Base-by-base conservation (phyloP, 306 rosid genomes). In the Amphicarpaea edgeworthii region DNA sequence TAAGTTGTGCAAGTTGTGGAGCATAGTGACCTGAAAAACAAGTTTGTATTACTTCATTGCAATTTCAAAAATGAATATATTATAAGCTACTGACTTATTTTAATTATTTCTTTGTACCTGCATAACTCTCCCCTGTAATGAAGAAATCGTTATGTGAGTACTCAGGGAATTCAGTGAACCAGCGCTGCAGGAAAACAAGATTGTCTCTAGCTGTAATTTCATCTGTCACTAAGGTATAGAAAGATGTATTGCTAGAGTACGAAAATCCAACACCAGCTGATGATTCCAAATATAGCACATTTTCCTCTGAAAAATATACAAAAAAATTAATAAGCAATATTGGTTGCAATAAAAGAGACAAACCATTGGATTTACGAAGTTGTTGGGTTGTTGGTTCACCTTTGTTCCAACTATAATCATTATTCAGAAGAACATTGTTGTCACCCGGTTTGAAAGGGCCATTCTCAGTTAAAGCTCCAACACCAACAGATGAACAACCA, bases 251-350 rank as follows among this genome's bases (percentile, higher is more conserved):
- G 19, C 50, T 26, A 14, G 93, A 87, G 84, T 85, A 91, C 12
- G 96, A 88, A 86, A 91, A 91, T 43, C 96, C 93, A 84, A 91
- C 96, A 57, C 93, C 91, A 6, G 91, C 96, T 0, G 93, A 91
- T 24, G 93, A 83, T 26, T 91, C 96, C 84, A 88, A 42, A 54
- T 91, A 87, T 6, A 91, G n/a, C 73, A 91, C 45, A 47, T 88
- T 91, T 46, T 90, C 96, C 76, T 20, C 96, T 90, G 72, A 46
- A 42, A 19, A 60, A 68, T 45, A 15, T 55, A 9, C 1, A 3
- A 42, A 20, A 41, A n/a, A 32, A n/a, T 7, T 15, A 70, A 16
- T 23, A 40, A 54, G 40, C 53, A 32, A 40, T 43, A 43, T 67
- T 14, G 8, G 4, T 65, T 65, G 6, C 3, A 19, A 19, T 7